Evolutionary conservation across 441 rosid species (phyloP), one percentile per base, ranked within the genome.

Genomic region (Erysimum cheiri): DNA sequence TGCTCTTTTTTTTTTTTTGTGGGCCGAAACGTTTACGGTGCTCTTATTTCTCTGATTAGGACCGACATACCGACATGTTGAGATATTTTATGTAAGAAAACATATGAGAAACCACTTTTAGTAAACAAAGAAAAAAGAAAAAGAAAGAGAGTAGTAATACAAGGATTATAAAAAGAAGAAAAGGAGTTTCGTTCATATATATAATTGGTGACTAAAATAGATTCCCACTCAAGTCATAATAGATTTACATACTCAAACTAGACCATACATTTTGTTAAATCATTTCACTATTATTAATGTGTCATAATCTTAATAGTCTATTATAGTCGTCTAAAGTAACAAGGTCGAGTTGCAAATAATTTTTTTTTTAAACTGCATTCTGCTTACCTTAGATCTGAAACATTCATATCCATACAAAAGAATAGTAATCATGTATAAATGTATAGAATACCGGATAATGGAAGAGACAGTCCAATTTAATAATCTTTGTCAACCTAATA

Each of bases 391-490:
- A 69, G 66, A 69, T 69, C 73, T 69, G 49, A 69, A 37, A 59
- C 66, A 58, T 58, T 69, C 59, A 59, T 14, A 69, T 24, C 57
- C 39, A 58, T 24, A 58, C 35, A 56, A 5, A 39, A 19, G 6
- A 9, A 40, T 54, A 52, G 3, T 52, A 50, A 29, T 32, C 15
- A 66, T 65, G 53, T 40, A 40, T 13, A 64, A 19, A 19, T 37
- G 10, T 15, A 59, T 8, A 43, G 32, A 75, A 55, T 55, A 47
- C 9, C 13, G 61, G 74, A 75, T 64, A 63, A 49, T 69, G 75
- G 61, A 64, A 40, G 71, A 64, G 75, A 57, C 67, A 32, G 35
- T 24, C 14, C 61, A 64, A 57, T 75, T 39, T 64, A 63, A 28
- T 69, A 69, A 63, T 47, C 6, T 36, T 54, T 54, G 29, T 61